phyloP scores from a whole-genome alignment of 371 early-diverging fungal genomes.

The Lichtheimia hyalospora region DNA sequence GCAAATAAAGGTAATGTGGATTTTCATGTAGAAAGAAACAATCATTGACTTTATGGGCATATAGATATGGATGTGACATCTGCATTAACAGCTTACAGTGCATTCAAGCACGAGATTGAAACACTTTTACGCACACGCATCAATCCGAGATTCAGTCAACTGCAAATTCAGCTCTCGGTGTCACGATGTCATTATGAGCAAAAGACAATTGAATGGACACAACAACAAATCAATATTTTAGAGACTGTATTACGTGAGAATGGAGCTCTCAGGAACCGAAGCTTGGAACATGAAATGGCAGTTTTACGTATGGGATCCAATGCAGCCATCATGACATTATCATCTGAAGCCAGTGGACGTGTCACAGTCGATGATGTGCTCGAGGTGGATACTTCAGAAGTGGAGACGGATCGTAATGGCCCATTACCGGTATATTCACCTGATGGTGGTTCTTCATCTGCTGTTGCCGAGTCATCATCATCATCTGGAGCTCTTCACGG shows the following conservation, averaged over 20 bases:
- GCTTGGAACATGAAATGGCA: slow-evolving; percentile 35
- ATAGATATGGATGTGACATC: slow-evolving; percentile 18
- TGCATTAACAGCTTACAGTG: slow-evolving; percentile 34
- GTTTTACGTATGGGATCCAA: slow-evolving; percentile 42
- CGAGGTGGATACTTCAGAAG: slow-evolving; percentile 26
- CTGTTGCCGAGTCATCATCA: slow-evolving; percentile 1
- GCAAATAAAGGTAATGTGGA: slow-evolving; percentile 14
- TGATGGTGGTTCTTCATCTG: not conserved
- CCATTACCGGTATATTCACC: slow-evolving; percentile 36
- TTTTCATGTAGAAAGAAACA: not conserved
- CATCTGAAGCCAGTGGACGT: slow-evolving; percentile 35
- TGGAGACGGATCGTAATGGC: slow-evolving; percentile 20
- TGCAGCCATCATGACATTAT: slow-evolving; percentile 41
- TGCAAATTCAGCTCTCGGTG: slow-evolving; percentile 31
- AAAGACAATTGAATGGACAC: slow-evolving; percentile 45
- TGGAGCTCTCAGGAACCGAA: slow-evolving; percentile 28
- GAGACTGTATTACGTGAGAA: slow-evolving; percentile 34
- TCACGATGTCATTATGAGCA: slow-evolving; percentile 38
- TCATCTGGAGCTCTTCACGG: not conserved
- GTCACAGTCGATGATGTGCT: slow-evolving; percentile 50
- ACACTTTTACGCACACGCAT: slow-evolving; percentile 33
- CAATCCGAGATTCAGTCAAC: slow-evolving; percentile 34
- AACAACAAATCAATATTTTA: slow-evolving; percentile 36
- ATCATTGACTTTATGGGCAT: too few relatives aligned
- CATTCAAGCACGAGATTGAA: slow-evolving; percentile 40